Base-by-base conservation (phyloP, 331 rosid genomes). In the Telfairia occidentalis region DNA sequence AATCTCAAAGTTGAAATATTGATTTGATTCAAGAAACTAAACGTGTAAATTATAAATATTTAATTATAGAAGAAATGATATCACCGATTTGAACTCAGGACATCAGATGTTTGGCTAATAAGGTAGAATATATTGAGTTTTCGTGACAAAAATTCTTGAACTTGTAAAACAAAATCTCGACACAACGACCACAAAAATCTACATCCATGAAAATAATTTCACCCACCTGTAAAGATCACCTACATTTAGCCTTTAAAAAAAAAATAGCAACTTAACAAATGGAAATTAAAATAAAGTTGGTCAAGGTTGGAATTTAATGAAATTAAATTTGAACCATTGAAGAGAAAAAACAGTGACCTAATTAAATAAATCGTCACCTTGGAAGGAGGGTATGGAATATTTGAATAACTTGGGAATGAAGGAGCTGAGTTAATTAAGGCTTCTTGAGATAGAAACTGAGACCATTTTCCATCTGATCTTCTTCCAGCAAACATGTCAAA, bases 381-480 rank as follows among this genome's bases (percentile, higher is more conserved):
- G 26, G 96, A 90, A 38, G 96, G 97, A 87, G 90, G 90, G 86
- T 84, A 88, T 10, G 89, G 69, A 13, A 84, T 80, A 54, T 80
- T 50, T 45, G 82, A 90, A 71, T 74, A 80, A 78, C 83, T 80
- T 48, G 89, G 81, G 87, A 81, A 82, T 15, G 81, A 66, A 58
- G 89, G 75, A 30, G 90, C 64, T 57, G 82, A 80, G 53, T 71
- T 80, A 53, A 80, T n/a, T n/a, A n/a, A 86, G 3, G 87, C 80
- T 2, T 89, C 88, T n/a, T 86, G 76, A 0, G 96, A 79, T 54
- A 77, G 70, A 82, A 83, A 91, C 1, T 87, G 90, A 26, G 92
- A 59, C 87, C 87, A 84, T 43, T 71, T 88, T 1, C 79, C 83
- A 60, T 90, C 90, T 57, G n/a, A n/a, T n/a, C 84, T 83, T 59